These are phyloP conservation scores for Zymoseptoria passerinii DNA, from an alignment of 2,329 filamentous ascomycete genomes.

Conservation along the genomic window DNA sequence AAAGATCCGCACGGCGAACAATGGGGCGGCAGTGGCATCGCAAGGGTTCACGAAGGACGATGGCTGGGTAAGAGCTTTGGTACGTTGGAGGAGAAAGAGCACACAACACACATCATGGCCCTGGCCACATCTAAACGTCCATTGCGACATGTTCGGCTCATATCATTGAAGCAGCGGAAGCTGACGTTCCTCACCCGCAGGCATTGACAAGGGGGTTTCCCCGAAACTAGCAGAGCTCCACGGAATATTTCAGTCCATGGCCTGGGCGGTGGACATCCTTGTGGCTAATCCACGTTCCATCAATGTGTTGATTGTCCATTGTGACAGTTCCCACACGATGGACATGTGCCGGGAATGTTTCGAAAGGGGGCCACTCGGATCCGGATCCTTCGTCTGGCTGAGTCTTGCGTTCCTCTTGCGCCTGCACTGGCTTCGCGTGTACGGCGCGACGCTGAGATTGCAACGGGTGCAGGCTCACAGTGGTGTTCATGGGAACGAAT, in stretches of 20 bases:
- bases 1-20: not conserved
- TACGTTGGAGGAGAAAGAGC: not conserved
- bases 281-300: not conserved
- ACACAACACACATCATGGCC: not conserved
- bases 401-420: not conserved
- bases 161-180: not conserved
- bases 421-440: not conserved
- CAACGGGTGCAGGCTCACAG: not conserved
- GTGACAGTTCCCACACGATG: not conserved
- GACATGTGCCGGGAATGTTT: not conserved
- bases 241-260: not conserved
- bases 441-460: not conserved
- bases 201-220: not conserved
- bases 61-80: not conserved
- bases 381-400: not conserved
- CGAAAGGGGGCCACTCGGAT: not conserved
- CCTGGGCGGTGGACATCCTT: not conserved
- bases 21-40: not conserved
- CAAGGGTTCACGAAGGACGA: not conserved
- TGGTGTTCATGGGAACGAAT: not conserved
- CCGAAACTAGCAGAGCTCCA: not conserved
- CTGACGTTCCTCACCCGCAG: not conserved
- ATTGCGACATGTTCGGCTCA: not conserved
- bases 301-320: not conserved
- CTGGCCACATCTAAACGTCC: not conserved